These are phyloP conservation scores for Tricholoma matsutake DNA, from an alignment of 768 basidiomycete genomes.

Conservation along the genomic window DNA sequence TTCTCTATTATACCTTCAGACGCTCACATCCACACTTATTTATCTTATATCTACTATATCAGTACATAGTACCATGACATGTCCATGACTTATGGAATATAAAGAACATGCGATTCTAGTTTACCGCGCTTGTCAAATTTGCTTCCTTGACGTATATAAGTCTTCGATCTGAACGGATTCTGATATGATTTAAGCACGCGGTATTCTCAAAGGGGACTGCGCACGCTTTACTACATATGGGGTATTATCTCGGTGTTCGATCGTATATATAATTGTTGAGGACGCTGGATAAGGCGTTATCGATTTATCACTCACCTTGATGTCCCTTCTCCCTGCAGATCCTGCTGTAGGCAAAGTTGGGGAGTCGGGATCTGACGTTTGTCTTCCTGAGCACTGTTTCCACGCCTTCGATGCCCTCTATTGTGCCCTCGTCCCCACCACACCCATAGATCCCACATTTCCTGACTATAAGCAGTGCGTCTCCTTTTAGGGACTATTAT, in stretches of 20 bases:
- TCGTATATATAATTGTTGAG: conserved; percentile 1
- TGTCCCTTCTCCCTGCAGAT: conserved; percentile 57
- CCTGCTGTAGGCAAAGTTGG: conserved; percentile 37
- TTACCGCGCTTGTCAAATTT: background rate
- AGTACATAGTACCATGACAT: conserved; percentile 34
- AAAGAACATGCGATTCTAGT: conserved; percentile 13
- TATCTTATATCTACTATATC: conserved; percentile 43
- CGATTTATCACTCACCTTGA: conserved; percentile 28
- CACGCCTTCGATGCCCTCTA: conserved; percentile 81
- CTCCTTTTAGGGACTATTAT: background rate
- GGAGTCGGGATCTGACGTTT: conserved; percentile 44
- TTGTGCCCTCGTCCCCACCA: conserved; percentile 62
- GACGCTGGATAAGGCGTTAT: conserved; percentile 2
- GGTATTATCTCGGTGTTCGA: conserved; percentile 2
- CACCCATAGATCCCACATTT: conserved; percentile 61
- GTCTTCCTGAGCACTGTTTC: conserved; percentile 74
- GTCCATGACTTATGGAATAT: conserved; percentile 19
- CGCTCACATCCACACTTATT: conserved; percentile 29
- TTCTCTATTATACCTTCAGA: conserved; percentile 27
- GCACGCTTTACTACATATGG: background rate
- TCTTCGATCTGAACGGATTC: background rate
- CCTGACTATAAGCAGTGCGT: conserved; percentile 77
- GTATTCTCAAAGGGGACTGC: background rate
- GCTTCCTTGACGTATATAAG: background rate
- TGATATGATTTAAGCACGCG: background rate